These are phyloP conservation scores for Candida nonsorbophila DNA, from an alignment of 805 yeast species.

Conservation along the genomic window DNA sequence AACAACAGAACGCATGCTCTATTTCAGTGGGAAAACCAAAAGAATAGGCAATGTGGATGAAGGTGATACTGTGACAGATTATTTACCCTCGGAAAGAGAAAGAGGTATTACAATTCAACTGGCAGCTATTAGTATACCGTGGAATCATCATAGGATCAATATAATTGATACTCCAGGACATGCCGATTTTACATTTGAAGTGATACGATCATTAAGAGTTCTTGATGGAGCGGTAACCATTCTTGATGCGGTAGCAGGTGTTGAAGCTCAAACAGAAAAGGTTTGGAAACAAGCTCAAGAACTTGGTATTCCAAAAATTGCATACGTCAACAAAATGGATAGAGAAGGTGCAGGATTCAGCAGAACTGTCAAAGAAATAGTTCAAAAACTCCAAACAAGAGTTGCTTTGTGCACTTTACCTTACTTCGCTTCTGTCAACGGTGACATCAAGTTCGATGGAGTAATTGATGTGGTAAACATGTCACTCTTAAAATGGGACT, in stretches of 20 bases:
- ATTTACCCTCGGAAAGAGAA: slow-evolving; percentile 79
- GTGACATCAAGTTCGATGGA: slow-evolving; percentile 52
- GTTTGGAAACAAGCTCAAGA: slow-evolving; percentile 87
- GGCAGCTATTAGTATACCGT: slow-evolving; percentile 89
- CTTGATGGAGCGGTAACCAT: slow-evolving; percentile 93
- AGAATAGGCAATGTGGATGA: slow-evolving; percentile 91
- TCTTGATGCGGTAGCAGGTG: slow-evolving; percentile 95
- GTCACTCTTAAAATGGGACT: slow-evolving; percentile 52
- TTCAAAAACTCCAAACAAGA: slow-evolving; percentile 66
- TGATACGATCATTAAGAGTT: slow-evolving; percentile 80
- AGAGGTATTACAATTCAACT: slow-evolving; percentile 95
- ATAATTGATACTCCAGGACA: slow-evolving; percentile 97
- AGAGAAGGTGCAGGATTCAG: slow-evolving; percentile 93
- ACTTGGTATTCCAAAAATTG: slow-evolving; percentile 65
- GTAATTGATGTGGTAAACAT: slow-evolving; percentile 70
- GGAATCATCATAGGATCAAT: slow-evolving; percentile 75
- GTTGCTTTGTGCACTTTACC: slow-evolving; percentile 79
- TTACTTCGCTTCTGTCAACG: slow-evolving; percentile 37
- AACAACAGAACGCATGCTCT: slow-evolving; percentile 94
- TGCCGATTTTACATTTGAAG: slow-evolving; percentile 96
- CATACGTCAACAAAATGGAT: slow-evolving; percentile 93
- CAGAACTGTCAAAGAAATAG: slow-evolving; percentile 80
- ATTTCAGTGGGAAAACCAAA: slow-evolving; percentile 72
- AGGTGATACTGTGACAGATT: slow-evolving; percentile 96
- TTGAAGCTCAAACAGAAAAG: slow-evolving; percentile 95